Base-by-base conservation (phyloP, 2,329 filamentous ascomycete species). In the Fusarium avenaceum region DNA sequence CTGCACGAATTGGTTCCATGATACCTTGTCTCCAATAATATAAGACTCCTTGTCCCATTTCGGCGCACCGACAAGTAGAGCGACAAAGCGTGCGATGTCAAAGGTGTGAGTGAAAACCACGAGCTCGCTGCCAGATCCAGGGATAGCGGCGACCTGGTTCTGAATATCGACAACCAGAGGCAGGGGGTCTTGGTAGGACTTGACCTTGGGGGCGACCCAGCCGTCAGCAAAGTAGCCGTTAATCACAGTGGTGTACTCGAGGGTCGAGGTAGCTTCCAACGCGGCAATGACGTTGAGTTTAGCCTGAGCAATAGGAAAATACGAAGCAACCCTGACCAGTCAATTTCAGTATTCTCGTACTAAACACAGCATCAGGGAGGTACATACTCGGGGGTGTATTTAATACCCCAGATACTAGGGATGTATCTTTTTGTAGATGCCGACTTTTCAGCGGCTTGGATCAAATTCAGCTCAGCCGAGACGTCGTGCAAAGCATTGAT, bases 51-150 rank as follows among this genome's bases (percentile, higher is more conserved):
- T 45, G 0, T 53, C 40, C 50, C 50, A 46, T 3, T 28, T 38
- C 1, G 39, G 1, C 0, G 22, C 40, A 1, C 39, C 7, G 2
- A 46, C 7, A 15, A 53, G 40, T 0, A 0, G 2, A 3, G 50
- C 40, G 7, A 46, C 5, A 26, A 46, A 53, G 11, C 13, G 15
- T 1, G 28, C 50, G 4, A 46, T 2, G 10, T 53, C 50, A 19
- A 35, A 45, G 6, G 50, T 46, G 13, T 53, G 40, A 1, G 50
- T 53, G 4, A 53, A 53, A 2, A 17, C 4, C 6, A 53, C 40
- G 9, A 35, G 50, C 50, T 53, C 28, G 9, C 28, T 10, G 9
- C 40, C 50, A 17, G 50, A 17, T 2, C 50, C 50, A 4, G 40
- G 50, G 10, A 53, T 22, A 0, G 39, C 50, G 3, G 50, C 50